Conservation (phyloP, 352 stramenopile genomes). For the Phytophthora chlamydospora region DNA sequence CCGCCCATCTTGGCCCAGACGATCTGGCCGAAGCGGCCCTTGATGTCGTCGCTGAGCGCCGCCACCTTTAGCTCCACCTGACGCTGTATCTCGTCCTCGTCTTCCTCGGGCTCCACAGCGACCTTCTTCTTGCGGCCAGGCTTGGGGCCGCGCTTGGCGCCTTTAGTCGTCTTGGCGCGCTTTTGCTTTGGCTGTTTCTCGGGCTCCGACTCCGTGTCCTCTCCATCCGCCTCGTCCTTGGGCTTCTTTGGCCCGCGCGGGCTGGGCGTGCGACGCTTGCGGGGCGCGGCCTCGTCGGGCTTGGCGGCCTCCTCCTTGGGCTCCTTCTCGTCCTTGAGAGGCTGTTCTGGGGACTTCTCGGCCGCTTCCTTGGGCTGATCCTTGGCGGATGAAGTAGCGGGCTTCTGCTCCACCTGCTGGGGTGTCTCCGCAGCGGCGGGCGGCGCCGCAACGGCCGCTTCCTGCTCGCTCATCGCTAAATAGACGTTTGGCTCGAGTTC, state of each 20-base stretch:
- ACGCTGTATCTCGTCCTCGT: constrained; percentile 42
- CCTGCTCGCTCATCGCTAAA: constrained; percentile 34
- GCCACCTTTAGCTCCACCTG: constrained; percentile 45
- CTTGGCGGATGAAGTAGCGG: no score
- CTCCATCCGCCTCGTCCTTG: neutral
- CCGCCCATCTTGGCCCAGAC: constrained; percentile 86
- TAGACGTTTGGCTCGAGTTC: constrained; percentile 31
- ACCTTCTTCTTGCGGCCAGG: constrained; percentile 53
- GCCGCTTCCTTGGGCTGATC: neutral
- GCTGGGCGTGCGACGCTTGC: constrained; percentile 24
- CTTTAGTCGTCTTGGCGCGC: constrained; percentile 35
- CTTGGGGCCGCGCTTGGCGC: constrained; percentile 36
- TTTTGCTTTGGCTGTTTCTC: constrained; percentile 59
- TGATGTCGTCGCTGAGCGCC: constrained; percentile 62
- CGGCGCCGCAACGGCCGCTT: constrained; percentile 8
- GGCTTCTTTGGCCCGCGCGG: constrained; percentile 18
- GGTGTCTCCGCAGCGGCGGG: constrained; percentile 7
- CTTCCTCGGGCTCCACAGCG: neutral
- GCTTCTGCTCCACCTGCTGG: neutral
- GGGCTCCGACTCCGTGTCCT: constrained; percentile 48
- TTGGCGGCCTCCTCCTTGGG: constrained; percentile 20
- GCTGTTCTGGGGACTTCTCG: constrained; percentile 3
- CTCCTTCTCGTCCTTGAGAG: constrained; percentile 7
- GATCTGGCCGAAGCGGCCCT: constrained; percentile 72
- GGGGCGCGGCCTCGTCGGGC: constrained; percentile 4